phyloP scores from a whole-genome alignment of 352 stramenopile genomes.

The Globisporangium megalacanthum region DNA sequence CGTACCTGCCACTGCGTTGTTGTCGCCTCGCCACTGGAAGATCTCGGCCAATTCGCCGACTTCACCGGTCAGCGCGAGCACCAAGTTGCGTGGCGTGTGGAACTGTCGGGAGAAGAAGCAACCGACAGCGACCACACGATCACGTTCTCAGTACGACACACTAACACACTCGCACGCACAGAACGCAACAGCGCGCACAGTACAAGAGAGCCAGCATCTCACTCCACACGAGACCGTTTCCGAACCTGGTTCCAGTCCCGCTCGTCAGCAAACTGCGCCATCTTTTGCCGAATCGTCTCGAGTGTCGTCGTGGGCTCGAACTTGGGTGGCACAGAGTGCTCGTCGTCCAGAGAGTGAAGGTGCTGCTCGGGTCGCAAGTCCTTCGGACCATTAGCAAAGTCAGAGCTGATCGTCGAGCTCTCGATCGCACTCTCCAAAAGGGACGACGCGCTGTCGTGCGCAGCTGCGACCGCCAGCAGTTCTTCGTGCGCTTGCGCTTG shows the following conservation, averaged over 20 bases:
- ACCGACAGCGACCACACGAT: neutral
- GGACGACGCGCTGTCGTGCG: conserved; percentile 39
- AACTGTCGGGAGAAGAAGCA: conserved; percentile 16
- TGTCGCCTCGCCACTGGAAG: conserved; percentile 94
- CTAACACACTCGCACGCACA: neutral
- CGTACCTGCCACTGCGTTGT: conserved; percentile 26
- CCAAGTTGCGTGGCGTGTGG: conserved; percentile 88
- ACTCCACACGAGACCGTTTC: neutral
- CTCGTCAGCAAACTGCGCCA: conserved; percentile 52
- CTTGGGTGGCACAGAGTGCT: conserved; percentile 9
- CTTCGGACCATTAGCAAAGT: conserved; percentile 15
- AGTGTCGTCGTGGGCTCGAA: conserved; percentile 57
- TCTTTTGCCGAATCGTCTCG: conserved; percentile 44
- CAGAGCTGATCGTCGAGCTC: conserved; percentile 28
- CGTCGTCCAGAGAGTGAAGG: neutral
- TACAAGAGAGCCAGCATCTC: no score
- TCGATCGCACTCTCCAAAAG: conserved; percentile 54
- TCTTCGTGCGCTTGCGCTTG: conserved; percentile 20
- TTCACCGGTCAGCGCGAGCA: conserved; percentile 93
- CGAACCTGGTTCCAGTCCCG: conserved; percentile 58
- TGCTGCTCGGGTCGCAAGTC: conserved; percentile 3
- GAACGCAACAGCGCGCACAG: neutral
- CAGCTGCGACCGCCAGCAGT: conserved; percentile 29
- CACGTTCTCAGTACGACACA: neutral
- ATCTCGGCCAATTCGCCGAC: conserved; percentile 93